Conservation (phyloP, 192 early-diverging fungal genomes). For the Backusella liffmaniae region DNA sequence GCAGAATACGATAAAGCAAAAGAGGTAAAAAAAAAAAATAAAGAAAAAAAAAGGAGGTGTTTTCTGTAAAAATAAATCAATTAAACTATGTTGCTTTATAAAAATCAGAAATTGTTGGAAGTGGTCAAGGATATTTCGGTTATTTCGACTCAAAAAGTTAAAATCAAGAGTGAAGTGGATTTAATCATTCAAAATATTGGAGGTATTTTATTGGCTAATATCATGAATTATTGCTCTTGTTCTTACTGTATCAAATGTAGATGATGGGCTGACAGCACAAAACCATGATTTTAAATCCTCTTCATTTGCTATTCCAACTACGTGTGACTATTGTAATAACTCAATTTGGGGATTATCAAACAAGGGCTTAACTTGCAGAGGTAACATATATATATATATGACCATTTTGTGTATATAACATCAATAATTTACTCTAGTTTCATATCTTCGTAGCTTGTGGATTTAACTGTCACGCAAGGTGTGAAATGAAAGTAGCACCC, state of each 20-base stretch:
- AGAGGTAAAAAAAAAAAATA: constrained; percentile 39
- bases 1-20: constrained; percentile 56
- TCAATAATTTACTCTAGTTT: background rate
- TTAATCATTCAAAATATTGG: constrained; percentile 61
- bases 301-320: constrained; percentile 73
- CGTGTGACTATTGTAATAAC: constrained; percentile 70
- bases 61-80: background rate
- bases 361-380: constrained; percentile 66
- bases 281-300: constrained; percentile 66
- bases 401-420: background rate
- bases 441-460: constrained; percentile 45
- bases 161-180: constrained; percentile 60
- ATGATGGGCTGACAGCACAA: constrained; percentile 45
- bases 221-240: background rate
- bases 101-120: constrained; percentile 51
- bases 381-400: constrained; percentile 18
- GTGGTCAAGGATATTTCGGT: constrained; percentile 50
- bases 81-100: background rate
- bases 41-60: background rate
- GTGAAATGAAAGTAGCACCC: constrained; percentile 75
- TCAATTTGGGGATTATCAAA: constrained; percentile 81
- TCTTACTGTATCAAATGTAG: constrained; percentile 30
- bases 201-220: constrained; percentile 38
- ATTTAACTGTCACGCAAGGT: constrained; percentile 76
- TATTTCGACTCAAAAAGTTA: constrained; percentile 42